A percentile compares a stretch with the other conserved stretches of the same genome.
Evolutionary conservation across 805 yeast species (phyloP).

Genomic region (Candida dajiaensis): DNA sequence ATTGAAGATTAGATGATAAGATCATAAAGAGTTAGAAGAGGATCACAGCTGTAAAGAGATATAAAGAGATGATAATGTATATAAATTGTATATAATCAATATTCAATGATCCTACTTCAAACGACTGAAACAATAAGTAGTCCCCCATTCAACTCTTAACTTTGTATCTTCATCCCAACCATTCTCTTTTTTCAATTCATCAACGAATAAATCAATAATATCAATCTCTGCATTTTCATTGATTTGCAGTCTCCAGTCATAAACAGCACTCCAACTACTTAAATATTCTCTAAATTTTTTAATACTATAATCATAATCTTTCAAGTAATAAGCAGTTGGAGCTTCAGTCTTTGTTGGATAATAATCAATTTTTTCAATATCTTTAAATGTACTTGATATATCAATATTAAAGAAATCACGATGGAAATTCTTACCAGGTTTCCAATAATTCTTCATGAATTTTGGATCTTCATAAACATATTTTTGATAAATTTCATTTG

Average conservation of each 20-base stretch:
- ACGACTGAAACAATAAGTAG: slow-evolving; percentile 40
- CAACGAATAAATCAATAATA: slow-evolving; percentile 41
- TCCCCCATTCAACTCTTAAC: slow-evolving; percentile 47
- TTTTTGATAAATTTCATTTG: slow-evolving; percentile 49
- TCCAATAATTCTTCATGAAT: slow-evolving; percentile 63
- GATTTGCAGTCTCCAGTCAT: neutral
- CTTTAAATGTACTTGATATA: slow-evolving; percentile 39
- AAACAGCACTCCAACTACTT: slow-evolving; percentile 1
- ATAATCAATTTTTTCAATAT: slow-evolving; percentile 32
- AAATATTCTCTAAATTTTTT: slow-evolving; percentile 27
- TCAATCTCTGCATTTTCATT: slow-evolving; percentile 23
- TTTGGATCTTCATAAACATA: slow-evolving; percentile 41
- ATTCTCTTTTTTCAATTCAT: slow-evolving; percentile 35
- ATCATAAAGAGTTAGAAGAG: no score
- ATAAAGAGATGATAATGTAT: no score
- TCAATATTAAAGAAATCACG: slow-evolving; percentile 37
- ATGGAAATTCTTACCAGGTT: slow-evolving; percentile 55
- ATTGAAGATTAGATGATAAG: no score
- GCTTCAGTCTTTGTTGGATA: slow-evolving; percentile 21
- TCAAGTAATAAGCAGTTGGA: slow-evolving; percentile 27
- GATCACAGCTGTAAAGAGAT: no score
- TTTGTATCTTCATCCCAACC: slow-evolving; percentile 41
- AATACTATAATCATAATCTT: slow-evolving; percentile 40
- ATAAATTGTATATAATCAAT: no score
- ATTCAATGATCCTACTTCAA: neutral